Conservation (phyloP, 306 rosid genomes). For the Prunus mume region DNA sequence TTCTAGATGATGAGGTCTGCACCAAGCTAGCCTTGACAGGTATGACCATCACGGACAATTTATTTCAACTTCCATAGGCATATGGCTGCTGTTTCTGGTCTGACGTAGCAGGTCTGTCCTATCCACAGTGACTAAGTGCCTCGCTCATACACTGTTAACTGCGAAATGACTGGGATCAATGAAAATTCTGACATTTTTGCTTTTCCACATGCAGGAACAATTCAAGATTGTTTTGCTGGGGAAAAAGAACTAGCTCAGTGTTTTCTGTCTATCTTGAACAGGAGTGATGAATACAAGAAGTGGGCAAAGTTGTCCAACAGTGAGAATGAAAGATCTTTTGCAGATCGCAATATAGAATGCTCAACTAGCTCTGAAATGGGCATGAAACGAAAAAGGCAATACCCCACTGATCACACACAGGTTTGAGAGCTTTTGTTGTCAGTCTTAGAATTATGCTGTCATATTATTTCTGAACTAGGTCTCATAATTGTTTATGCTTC, state of each 20-base stretch:
- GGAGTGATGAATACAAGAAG: slow-evolving; percentile 42
- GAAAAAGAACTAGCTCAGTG: slow-evolving; percentile 51
- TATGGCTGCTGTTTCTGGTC: background rate
- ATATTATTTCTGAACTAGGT: background rate
- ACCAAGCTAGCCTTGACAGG: slow-evolving; percentile 84
- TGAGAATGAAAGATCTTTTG: slow-evolving; percentile 6
- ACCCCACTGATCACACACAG: slow-evolving; percentile 78
- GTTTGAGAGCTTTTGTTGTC: slow-evolving; percentile 28
- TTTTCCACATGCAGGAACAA: slow-evolving; percentile 51
- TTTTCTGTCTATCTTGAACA: slow-evolving; percentile 45
- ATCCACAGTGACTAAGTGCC: background rate
- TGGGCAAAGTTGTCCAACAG: slow-evolving; percentile 34
- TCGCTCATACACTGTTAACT: background rate
- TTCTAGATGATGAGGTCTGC: slow-evolving; percentile 52
- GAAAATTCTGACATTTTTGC: slow-evolving; percentile 11
- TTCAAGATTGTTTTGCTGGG: slow-evolving; percentile 44
- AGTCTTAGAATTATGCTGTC: background rate
- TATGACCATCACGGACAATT: slow-evolving; percentile 17
- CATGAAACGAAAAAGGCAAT: slow-evolving; percentile 39
- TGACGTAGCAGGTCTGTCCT: background rate
- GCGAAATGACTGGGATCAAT: background rate
- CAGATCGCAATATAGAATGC: slow-evolving; percentile 11
- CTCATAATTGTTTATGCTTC: background rate
- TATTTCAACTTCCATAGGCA: slow-evolving; percentile 20
- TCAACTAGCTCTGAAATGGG: slow-evolving; percentile 25